Percentiles rank a stretch among this genome's conserved stretches.
phyloP scores from a whole-genome alignment of 805 yeast species.

The Pichia pseudocactophila region DNA sequence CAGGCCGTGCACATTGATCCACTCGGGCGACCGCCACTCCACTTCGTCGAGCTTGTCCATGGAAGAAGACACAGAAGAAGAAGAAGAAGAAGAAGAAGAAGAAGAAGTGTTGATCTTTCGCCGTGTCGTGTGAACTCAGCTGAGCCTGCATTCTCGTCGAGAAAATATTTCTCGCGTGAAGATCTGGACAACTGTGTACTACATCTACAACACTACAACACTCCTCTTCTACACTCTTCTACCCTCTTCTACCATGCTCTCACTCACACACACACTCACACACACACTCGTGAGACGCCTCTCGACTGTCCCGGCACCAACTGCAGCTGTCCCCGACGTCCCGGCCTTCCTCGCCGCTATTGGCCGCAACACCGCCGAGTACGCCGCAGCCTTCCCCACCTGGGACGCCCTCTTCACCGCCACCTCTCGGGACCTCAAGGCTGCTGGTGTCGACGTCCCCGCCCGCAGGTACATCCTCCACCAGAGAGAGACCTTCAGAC shows the following conservation, averaged over 20 bases:
- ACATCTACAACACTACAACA: no score
- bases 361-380: slow-evolving; percentile 68
- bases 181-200: no score
- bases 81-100: no score
- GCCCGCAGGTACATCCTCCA: slow-evolving; percentile 64
- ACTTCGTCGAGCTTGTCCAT: slow-evolving; percentile 56
- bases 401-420: slow-evolving; percentile 62
- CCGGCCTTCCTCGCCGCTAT: slow-evolving; percentile 63
- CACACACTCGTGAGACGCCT: no score
- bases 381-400: slow-evolving; percentile 58
- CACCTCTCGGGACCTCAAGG: slow-evolving; percentile 50
- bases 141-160: no score
- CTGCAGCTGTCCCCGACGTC: slow-evolving; percentile 54
- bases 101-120: no score
- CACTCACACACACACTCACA: no score
- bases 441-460: slow-evolving; percentile 65
- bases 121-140: no score
- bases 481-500: slow-evolving; percentile 62
- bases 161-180: no score
- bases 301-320: slow-evolving; percentile 41
- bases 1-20: slow-evolving; percentile 85
- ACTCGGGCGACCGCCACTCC: slow-evolving; percentile 97
- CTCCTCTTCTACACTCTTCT: no score
- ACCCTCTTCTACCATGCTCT: no score
- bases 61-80: no score